phyloP scores from a whole-genome alignment of 441 rosid genomes.

The Corymbia calophylla region DNA sequence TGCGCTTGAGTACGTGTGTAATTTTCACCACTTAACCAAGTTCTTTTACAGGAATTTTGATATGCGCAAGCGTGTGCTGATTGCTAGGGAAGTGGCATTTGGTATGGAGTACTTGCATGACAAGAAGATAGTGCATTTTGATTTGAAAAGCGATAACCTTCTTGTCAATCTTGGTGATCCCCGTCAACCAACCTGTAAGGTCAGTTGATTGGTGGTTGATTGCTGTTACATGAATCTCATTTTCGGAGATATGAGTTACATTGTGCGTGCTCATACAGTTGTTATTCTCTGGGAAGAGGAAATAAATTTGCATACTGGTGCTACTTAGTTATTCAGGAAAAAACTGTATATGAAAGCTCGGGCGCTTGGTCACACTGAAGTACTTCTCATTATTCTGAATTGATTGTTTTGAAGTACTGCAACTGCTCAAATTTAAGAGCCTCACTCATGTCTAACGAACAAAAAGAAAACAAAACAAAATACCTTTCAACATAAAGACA shows the following conservation, averaged over 20 bases:
- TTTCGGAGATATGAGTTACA: not conserved
- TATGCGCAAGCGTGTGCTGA: slow-evolving; percentile 45
- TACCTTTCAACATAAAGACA: not conserved
- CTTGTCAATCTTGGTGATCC: slow-evolving; percentile 78
- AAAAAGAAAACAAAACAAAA: not conserved
- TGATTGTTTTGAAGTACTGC: not conserved
- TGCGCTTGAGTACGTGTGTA: rapidly evolving
- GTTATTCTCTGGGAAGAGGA: not conserved
- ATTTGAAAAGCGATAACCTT: slow-evolving; percentile 69
- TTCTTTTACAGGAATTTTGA: slow-evolving; percentile 35
- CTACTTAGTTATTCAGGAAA: not conserved
- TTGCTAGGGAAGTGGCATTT: slow-evolving; percentile 68
- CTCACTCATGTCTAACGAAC: not conserved
- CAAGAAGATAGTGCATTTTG: slow-evolving; percentile 65
- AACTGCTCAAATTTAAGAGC: not conserved
- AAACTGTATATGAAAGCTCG: not conserved
- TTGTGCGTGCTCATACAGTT: not conserved
- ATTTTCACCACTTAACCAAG: not conserved
- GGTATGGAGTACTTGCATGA: slow-evolving; percentile 76
- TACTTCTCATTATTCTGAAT: not conserved
- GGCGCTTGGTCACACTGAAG: not conserved
- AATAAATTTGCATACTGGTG: not conserved
- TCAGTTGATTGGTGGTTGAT: slow-evolving; percentile 2
- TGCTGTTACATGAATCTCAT: not conserved
- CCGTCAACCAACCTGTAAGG: slow-evolving; percentile 69